phyloP scores from a whole-genome alignment of 2,329 filamentous ascomycete species.

The Venturia asperata region DNA sequence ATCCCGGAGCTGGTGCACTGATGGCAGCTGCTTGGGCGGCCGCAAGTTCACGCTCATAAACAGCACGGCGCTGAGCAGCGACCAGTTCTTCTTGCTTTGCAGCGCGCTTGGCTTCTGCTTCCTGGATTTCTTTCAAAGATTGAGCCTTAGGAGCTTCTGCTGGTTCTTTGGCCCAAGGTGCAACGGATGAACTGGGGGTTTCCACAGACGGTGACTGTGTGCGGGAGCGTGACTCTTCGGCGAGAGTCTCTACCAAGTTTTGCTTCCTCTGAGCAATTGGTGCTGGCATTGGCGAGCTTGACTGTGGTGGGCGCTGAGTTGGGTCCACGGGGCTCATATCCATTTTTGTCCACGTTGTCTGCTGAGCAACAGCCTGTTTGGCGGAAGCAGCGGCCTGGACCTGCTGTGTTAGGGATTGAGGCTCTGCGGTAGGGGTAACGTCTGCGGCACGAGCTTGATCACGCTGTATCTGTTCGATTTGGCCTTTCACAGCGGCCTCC shows the following conservation, averaged over 20 bases:
- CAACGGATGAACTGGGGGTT: slow-evolving; percentile 63
- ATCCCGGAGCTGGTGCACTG: slow-evolving; percentile 60
- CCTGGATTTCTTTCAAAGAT: slow-evolving; percentile 93
- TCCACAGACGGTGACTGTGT: slow-evolving; percentile 68
- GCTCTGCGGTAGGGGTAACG: slow-evolving; percentile 27
- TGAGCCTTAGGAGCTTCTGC: slow-evolving; percentile 70
- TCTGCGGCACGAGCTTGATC: slow-evolving; percentile 23
- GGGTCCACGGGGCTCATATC: slow-evolving; percentile 49
- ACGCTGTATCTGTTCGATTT: slow-evolving; percentile 21
- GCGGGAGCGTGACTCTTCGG: slow-evolving; percentile 60
- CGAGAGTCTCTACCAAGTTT: slow-evolving; percentile 69
- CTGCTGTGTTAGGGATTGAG: slow-evolving; percentile 65
- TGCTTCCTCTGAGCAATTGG: slow-evolving; percentile 83
- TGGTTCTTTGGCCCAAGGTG: slow-evolving; percentile 89
- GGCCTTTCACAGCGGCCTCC: slow-evolving; percentile 33
- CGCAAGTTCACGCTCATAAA: slow-evolving; percentile 72
- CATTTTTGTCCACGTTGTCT: slow-evolving; percentile 53
- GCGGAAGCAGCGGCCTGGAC: slow-evolving; percentile 66
- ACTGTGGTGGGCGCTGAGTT: slow-evolving; percentile 70
- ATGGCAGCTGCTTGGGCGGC: slow-evolving; percentile 47
- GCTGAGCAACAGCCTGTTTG: slow-evolving; percentile 49
- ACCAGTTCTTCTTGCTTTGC: slow-evolving; percentile 81
- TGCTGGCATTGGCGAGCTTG: slow-evolving; percentile 75
- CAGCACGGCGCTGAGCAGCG: slow-evolving; percentile 66
- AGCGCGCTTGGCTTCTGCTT: slow-evolving; percentile 86